Percentiles rank a stretch among this genome's conserved stretches.
phyloP scores from a whole-genome alignment of 78 protist species.

The Acrasis kona region DNA sequence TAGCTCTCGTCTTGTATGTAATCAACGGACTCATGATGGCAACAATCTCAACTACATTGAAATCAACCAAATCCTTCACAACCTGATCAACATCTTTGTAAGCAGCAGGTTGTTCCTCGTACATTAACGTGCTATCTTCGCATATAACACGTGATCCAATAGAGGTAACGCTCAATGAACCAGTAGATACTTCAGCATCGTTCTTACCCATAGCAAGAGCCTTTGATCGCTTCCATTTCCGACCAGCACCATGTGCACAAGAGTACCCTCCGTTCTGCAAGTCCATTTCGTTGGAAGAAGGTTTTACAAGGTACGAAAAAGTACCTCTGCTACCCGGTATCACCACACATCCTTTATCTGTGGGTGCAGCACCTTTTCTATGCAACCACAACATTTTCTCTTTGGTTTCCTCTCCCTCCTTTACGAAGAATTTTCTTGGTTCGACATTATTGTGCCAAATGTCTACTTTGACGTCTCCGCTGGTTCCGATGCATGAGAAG shows the following conservation, averaged over 20 bases:
- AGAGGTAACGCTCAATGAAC: background rate
- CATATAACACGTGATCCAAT: background rate
- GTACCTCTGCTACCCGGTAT: background rate
- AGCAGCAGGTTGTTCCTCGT: background rate
- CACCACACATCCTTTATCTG: background rate
- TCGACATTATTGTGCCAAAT: background rate
- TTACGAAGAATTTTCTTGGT: background rate
- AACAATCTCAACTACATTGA: background rate
- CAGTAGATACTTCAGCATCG: background rate
- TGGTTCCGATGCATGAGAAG: background rate
- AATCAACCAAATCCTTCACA: background rate
- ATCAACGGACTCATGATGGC: background rate
- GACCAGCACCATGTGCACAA: background rate
- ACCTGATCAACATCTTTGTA: background rate
- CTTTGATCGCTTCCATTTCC: background rate
- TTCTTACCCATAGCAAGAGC: background rate
- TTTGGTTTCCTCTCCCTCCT: background rate
- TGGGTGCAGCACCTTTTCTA: constrained; percentile 1
- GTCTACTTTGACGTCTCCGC: background rate
- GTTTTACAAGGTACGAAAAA: background rate
- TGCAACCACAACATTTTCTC: background rate
- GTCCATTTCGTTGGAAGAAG: background rate
- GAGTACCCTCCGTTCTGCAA: background rate
- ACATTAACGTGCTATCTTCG: background rate
- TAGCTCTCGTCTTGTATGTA: background rate